Base-by-base conservation (phyloP, 2,329 filamentous ascomycete genomes). In the Aspergillus tubingensis region DNA sequence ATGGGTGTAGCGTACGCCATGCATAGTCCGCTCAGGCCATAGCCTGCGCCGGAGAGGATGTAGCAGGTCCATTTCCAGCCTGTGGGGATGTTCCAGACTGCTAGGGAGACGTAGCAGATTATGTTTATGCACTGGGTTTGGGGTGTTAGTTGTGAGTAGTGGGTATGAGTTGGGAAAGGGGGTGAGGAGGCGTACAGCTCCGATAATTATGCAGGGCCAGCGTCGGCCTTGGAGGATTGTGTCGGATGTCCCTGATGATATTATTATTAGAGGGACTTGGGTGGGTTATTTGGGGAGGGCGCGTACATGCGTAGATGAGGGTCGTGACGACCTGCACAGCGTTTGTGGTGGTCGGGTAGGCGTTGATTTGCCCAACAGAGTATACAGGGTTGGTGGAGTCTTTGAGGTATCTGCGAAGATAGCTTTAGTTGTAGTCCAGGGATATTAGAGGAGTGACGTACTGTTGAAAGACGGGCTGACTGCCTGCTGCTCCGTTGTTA, bases 31-130 rank as follows among this genome's bases (percentile, higher is more conserved):
- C 78, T 81, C 0, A 84, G 65, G 0, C 81, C 82, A 44, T 73
- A 78, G 0, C 79, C 79, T 3, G 74, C 79, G 0, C 82, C 82
- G 0, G 78, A 76, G 0, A 89, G 73, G 10, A 88, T 79, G 62
- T 84, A 89, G 58, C 85, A 88, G 0, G 82, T 78, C 87, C 87
- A 90, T 61, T 86, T 87, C 84, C 83, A 87, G 0, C 80, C 81
- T 2, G 71, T 65, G 0, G 85, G 75, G 41, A 83, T 82, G 48
- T 82, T 69, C 81, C 81, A 85, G 8, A 82, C 70, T 0, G 80
- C 77, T 0, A 84, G 72, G 3, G 76, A 81, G 5, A 72, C 68
- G 61, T 79, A 81, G 57, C 72, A 77, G 13, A 82, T 73, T 30
- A 80, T 78, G 57, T 78, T 80, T 48, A 79, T 66, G 38, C 68